Conservation (phyloP, 805 yeast genomes). For the Nakazawaea ishiwadae region DNA sequence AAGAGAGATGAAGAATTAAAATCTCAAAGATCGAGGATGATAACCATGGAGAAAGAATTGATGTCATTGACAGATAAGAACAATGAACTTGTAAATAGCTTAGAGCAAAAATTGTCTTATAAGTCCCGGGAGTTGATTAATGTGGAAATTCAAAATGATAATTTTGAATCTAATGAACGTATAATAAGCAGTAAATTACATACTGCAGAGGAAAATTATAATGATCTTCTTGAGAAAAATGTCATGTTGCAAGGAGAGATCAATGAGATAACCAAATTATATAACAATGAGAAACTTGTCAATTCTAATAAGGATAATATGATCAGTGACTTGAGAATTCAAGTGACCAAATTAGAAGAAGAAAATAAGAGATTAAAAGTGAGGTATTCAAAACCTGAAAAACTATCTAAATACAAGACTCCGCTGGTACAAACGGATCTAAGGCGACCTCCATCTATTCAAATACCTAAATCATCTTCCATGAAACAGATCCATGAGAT, state of each 20-base stretch:
- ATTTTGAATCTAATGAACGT: slow-evolving; percentile 34
- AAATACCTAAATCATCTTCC: slow-evolving; percentile 1
- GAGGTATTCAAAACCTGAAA: slow-evolving; percentile 7
- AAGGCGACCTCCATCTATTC: not conserved
- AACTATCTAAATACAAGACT: slow-evolving; percentile 8
- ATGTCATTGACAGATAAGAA: slow-evolving; percentile 5
- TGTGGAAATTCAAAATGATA: slow-evolving; percentile 39
- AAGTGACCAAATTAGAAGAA: not conserved
- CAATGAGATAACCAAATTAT: not conserved
- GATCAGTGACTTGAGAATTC: slow-evolving; percentile 1
- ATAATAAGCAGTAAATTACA: slow-evolving; percentile 29
- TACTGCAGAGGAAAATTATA: slow-evolving; percentile 32
- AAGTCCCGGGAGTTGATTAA: slow-evolving; percentile 31
- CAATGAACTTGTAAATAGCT: slow-evolving; percentile 13
- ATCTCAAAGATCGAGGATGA: not conserved
- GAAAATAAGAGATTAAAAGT: slow-evolving; percentile 9
- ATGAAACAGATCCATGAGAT: slow-evolving; percentile 5
- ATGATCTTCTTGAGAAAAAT: slow-evolving; percentile 35
- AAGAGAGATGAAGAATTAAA: slow-evolving; percentile 4
- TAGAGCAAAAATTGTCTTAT: slow-evolving; percentile 19
- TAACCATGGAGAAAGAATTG: slow-evolving; percentile 10
- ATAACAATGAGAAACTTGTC: slow-evolving; percentile 1
- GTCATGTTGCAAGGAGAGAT: slow-evolving; percentile 39
- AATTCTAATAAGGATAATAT: slow-evolving; percentile 1
- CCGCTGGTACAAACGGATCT: not conserved